Evolutionary conservation across 495 filamentous ascomycete genomes (phyloP), one percentile per base, ranked within the genome.

Genomic region (Hypoxylon trugodes): DNA sequence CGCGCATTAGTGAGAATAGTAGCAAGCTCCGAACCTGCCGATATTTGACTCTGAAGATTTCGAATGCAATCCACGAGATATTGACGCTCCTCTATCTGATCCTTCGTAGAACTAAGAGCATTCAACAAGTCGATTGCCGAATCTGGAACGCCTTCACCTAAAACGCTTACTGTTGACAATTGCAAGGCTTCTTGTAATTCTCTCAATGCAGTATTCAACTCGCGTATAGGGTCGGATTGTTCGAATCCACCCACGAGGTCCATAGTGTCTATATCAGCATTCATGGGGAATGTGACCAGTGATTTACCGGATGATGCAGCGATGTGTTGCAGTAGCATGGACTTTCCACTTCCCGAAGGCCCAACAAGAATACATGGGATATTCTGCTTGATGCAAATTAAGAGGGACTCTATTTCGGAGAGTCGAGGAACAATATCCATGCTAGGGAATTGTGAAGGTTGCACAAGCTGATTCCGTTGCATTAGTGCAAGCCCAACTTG

Each of bases 191-290:
- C 66, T 13, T 79, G 74, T 4, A 96, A 69, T 51, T 85, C 81
- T 25, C 67, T 72, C 57, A 83, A 77, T 59, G 81, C 85, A 50
- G 63, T 76, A 69, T 84, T 85, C 13, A 87, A 73, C 41, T 87
- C 85, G 41, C 94, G 84, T 25, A 86, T 77, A 45, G 91, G 83
- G 72, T 98, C 93, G 28, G 91, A 87, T 75, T 99, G 96, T 69
- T 98, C 96, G 70, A 96, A 99, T 0, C 95, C 93, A 63, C 96
- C 96, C 48, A 99, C 89, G 18, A 99, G 82, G 70, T 99, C 96
- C 86, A 94, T 97, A 12, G 94, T 91, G 74, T 99, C 96, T 43
- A 94, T 90, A 61, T 98, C 96, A 3, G 91, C 86, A 73, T 96
- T 97, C 66, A 98, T 80, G 8, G 93, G 85, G 50, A 97, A 87